phyloP scores from a whole-genome alignment of 306 rosid species.

The Trifolium fragiferum region DNA sequence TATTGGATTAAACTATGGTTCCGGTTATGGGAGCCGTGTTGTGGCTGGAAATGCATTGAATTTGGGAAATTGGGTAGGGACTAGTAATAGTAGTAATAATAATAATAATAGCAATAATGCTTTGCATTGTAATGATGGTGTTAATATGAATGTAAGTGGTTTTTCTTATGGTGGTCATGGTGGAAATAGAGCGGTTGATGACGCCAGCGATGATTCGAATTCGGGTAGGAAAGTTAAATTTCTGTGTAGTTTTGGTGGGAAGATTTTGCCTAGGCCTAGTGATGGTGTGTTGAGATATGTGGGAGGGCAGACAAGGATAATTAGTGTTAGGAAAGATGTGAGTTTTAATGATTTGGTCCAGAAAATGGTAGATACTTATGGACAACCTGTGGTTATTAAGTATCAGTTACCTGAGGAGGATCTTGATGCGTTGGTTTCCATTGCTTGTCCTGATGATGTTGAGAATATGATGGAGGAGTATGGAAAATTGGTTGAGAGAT shows the following conservation, averaged over 20 bases:
- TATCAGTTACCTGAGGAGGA: constrained; percentile 94
- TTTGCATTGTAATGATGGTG: constrained; percentile 56
- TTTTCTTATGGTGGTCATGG: constrained; percentile 33
- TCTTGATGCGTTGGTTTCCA: constrained; percentile 86
- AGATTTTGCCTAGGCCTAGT: constrained; percentile 84
- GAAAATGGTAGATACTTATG: constrained; percentile 73
- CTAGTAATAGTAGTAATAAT: neutral
- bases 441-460: constrained; percentile 85
- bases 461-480: constrained; percentile 96
- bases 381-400: constrained; percentile 79
- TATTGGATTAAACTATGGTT: constrained; percentile 51
- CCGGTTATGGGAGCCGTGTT: constrained; percentile 46
- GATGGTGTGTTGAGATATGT: constrained; percentile 92
- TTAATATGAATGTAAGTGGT: constrained; percentile 35
- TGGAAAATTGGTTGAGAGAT: constrained; percentile 71
- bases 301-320: constrained; percentile 91
- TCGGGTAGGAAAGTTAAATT: constrained; percentile 73
- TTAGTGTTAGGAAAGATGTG: constrained; percentile 74
- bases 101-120: constrained; percentile 17
- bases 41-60: constrained; percentile 49
- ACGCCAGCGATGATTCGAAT: constrained; percentile 59
- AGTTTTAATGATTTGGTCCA: constrained; percentile 64
- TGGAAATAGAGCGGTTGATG: constrained; percentile 51
- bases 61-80: constrained; percentile 51
- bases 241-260: constrained; percentile 89